Conservation (phyloP, 352 stramenopile genomes). For the Pythium oligandrum region DNA sequence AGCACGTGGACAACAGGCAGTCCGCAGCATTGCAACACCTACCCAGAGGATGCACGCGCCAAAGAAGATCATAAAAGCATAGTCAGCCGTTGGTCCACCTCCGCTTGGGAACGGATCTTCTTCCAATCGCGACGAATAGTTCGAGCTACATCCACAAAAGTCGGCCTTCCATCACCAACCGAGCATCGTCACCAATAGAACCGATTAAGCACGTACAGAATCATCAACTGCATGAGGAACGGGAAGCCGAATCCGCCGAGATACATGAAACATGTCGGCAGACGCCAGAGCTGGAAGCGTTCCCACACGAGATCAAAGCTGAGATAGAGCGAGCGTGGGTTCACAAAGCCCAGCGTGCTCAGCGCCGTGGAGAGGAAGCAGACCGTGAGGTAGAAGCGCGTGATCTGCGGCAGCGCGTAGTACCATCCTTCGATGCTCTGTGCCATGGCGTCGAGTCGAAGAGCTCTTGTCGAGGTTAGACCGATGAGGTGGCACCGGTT, state of each 20-base stretch:
- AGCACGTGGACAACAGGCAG: not conserved
- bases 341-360: slow-evolving; percentile 73
- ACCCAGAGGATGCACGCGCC: slow-evolving; percentile 74
- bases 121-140: slow-evolving; percentile 82
- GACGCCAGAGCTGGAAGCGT: slow-evolving; percentile 85
- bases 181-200: not conserved
- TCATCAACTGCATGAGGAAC: slow-evolving; percentile 90
- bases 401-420: slow-evolving; percentile 80
- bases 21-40: slow-evolving; percentile 8
- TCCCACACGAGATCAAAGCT: slow-evolving; percentile 85
- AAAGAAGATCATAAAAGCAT: slow-evolving; percentile 89
- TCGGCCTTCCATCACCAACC: slow-evolving; percentile 1
- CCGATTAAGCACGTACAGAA: slow-evolving; percentile 47
- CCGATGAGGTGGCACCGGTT: slow-evolving; percentile 13
- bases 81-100: slow-evolving; percentile 78
- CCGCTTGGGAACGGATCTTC: slow-evolving; percentile 81
- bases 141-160: slow-evolving; percentile 32
- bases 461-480: not conserved
- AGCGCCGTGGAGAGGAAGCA: slow-evolving; percentile 82
- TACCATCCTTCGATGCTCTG: slow-evolving; percentile 82
- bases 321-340: slow-evolving; percentile 79
- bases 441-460: slow-evolving; percentile 30
- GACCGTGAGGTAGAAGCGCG: slow-evolving; percentile 79
- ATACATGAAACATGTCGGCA: slow-evolving; percentile 87
- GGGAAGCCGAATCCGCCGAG: slow-evolving; percentile 85